Percentiles rank a stretch among this genome's conserved stretches.
These are phyloP conservation scores for Chlamydomonas sp. DNA, from an alignment of 139 green algal genomes.

Conservation along the genomic window DNA sequence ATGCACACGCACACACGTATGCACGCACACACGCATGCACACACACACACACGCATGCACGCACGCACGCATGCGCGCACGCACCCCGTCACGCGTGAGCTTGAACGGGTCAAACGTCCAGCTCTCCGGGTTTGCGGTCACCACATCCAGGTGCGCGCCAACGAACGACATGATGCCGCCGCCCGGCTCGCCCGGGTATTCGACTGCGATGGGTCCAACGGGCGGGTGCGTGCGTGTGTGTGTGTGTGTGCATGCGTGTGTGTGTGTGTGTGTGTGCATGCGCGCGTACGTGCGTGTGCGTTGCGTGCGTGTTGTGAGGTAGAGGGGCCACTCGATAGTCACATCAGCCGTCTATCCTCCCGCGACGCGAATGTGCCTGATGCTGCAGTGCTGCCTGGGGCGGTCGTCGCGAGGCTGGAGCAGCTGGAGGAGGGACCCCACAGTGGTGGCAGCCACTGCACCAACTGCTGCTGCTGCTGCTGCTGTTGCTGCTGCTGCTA, in stretches of 20 bases:
- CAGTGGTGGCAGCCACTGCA: no score
- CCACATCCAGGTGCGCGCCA: slow-evolving; percentile 67
- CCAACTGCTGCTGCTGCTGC: no score
- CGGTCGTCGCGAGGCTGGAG: no score
- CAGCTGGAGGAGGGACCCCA: no score
- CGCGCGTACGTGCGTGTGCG: no score
- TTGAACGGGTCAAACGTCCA: slow-evolving; percentile 70
- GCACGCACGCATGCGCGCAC: no score
- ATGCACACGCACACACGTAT: background rate
- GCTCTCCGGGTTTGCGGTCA: slow-evolving; percentile 64
- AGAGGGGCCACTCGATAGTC: background rate
- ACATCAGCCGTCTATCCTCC: background rate
- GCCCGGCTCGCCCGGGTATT: slow-evolving; percentile 19
- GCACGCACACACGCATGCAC: background rate
- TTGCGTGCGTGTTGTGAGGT: background rate
- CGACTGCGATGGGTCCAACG: background rate
- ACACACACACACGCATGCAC: slow-evolving; percentile 10
- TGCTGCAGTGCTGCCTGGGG: no score
- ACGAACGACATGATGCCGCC: slow-evolving; percentile 57
- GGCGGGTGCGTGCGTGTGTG: background rate
- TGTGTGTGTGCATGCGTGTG: background rate
- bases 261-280: no score
- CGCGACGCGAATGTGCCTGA: no score
- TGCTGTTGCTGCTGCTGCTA: no score
- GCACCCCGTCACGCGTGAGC: slow-evolving; percentile 39